A percentile compares a stretch with the other conserved stretches of the same genome.
phyloP scores from a whole-genome alignment of 1,284 basidiomycete species.

The Grifola frondosa region DNA sequence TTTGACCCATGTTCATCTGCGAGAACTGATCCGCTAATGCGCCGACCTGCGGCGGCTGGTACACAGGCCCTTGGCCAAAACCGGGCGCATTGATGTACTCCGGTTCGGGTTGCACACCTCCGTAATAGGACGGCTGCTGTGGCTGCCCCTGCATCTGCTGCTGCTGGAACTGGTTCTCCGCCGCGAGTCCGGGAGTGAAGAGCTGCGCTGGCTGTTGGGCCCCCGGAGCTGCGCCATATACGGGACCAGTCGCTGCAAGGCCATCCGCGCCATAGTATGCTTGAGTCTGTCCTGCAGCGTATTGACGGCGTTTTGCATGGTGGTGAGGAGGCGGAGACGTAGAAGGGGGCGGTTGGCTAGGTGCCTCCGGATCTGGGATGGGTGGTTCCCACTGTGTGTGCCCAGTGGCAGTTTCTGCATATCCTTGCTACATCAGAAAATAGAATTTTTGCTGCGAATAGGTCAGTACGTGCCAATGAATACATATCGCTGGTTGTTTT shows the following conservation, averaged over 20 bases:
- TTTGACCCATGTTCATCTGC: constrained; percentile 81
- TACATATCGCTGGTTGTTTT: constrained; percentile 76
- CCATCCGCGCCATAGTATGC: constrained; percentile 68
- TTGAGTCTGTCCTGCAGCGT: constrained; percentile 87
- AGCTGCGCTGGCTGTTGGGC: constrained; percentile 60
- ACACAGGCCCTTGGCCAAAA: constrained; percentile 50
- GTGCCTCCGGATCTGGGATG: constrained; percentile 37
- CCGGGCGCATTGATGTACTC: constrained; percentile 59
- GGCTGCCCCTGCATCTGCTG: constrained; percentile 48
- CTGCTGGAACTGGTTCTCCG: constrained; percentile 60
- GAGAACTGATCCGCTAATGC: constrained; percentile 83
- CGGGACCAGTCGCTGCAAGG: constrained; percentile 45
- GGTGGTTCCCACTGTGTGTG: constrained; percentile 64
- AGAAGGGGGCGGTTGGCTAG: constrained; percentile 36
- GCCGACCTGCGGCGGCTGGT: constrained; percentile 55
- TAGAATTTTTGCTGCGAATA: background rate
- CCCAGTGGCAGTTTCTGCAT: constrained; percentile 52
- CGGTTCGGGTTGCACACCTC: constrained; percentile 39
- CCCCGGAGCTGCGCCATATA: constrained; percentile 35
- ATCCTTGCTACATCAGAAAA: background rate
- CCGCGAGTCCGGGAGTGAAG: constrained; percentile 82
- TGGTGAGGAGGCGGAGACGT: constrained; percentile 39
- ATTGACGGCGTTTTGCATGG: constrained; percentile 77
- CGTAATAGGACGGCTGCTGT: constrained; percentile 49
- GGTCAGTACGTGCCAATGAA: constrained; percentile 65